Percentiles rank a stretch among this genome's conserved stretches.
These are phyloP conservation scores for Globisporangium nunn DNA, from an alignment of 352 stramenopile species.

Conservation along the genomic window DNA sequence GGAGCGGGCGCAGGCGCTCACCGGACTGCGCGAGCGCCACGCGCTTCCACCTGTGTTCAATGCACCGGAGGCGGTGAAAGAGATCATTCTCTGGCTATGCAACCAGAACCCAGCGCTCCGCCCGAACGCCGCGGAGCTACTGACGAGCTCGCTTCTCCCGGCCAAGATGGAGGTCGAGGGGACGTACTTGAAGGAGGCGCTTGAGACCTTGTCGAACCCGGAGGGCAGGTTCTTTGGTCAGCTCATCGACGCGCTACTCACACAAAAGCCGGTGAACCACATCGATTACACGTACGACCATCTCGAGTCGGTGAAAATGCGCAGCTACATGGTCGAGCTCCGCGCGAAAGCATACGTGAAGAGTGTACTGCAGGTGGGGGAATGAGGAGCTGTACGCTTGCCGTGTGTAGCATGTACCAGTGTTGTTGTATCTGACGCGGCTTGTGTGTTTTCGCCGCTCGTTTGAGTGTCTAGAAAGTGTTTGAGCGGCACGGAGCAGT, in stretches of 20 bases:
- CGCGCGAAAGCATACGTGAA: slow-evolving; percentile 66
- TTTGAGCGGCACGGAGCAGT: slow-evolving; percentile 79
- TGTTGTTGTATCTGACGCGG: not conserved
- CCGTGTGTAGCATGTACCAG: not conserved
- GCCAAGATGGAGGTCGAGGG: slow-evolving; percentile 82
- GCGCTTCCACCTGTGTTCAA: slow-evolving; percentile 41
- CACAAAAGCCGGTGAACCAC: slow-evolving; percentile 67
- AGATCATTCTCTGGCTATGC: slow-evolving; percentile 85
- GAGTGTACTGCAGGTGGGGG: slow-evolving; percentile 46
- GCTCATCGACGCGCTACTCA: slow-evolving; percentile 72
- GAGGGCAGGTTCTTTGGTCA: slow-evolving; percentile 87
- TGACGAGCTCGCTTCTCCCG: slow-evolving; percentile 59
- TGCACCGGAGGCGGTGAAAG: slow-evolving; percentile 79
- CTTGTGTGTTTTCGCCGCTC: not conserved
- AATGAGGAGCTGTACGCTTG: too few relatives aligned
- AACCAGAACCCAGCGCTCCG: slow-evolving; percentile 63
- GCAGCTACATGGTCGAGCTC: slow-evolving; percentile 53
- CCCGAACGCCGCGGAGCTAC: slow-evolving; percentile 63
- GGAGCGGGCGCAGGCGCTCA: slow-evolving; percentile 81
- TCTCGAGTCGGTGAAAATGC: slow-evolving; percentile 74
- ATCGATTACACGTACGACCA: slow-evolving; percentile 86
- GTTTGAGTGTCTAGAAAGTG: slow-evolving; percentile 38
- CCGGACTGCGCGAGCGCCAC: slow-evolving; percentile 63
- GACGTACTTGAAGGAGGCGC: slow-evolving; percentile 73
- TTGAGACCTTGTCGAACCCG: slow-evolving; percentile 83